A percentile compares a stretch with the other conserved stretches of the same genome.
Evolutionary conservation across 2,329 filamentous ascomycete genomes (phyloP).

Genomic region (Pseudocercospora macadamiae): DNA sequence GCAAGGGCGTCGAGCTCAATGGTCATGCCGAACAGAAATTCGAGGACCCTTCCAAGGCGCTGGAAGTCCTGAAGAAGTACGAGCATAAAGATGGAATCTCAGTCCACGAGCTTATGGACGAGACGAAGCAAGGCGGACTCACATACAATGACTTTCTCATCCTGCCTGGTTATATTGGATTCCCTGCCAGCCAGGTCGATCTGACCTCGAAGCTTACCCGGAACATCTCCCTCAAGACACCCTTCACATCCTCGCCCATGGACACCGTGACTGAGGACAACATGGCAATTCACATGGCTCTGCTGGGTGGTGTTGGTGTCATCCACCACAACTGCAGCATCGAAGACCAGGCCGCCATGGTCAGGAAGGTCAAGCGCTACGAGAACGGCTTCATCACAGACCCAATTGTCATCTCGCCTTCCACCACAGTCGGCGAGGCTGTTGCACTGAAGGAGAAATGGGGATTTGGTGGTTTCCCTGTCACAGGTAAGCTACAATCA

Average conservation of each 20-base stretch:
- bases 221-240: conserved; percentile 93
- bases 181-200: conserved; percentile 83
- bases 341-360: conserved; percentile 97
- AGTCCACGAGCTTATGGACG: conserved; percentile 84
- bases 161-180: conserved; percentile 96
- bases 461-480: conserved; percentile 97
- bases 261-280: conserved; percentile 99
- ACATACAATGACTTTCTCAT: conserved; percentile 99
- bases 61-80: conserved; percentile 78
- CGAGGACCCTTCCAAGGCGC: conserved; percentile 52
- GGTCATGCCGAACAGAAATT: conserved; percentile 21
- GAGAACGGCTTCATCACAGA: conserved; percentile 99
- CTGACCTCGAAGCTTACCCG: conserved; percentile 94
- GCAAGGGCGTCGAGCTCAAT: conserved; percentile 9
- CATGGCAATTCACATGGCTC: conserved; percentile 97
- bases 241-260: conserved; percentile 97
- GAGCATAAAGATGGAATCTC: conserved; percentile 80
- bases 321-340: conserved; percentile 99
- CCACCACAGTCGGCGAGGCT: conserved; percentile 87
- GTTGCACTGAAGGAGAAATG: conserved; percentile 94
- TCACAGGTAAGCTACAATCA: conserved; percentile 75
- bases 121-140: conserved; percentile 86
- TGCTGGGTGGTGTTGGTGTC: conserved; percentile 86
- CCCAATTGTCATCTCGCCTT: conserved; percentile 85
- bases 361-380: conserved; percentile 97